Conservation (phyloP, 2,329 filamentous ascomycete genomes). For the Fusarium illudens region DNA sequence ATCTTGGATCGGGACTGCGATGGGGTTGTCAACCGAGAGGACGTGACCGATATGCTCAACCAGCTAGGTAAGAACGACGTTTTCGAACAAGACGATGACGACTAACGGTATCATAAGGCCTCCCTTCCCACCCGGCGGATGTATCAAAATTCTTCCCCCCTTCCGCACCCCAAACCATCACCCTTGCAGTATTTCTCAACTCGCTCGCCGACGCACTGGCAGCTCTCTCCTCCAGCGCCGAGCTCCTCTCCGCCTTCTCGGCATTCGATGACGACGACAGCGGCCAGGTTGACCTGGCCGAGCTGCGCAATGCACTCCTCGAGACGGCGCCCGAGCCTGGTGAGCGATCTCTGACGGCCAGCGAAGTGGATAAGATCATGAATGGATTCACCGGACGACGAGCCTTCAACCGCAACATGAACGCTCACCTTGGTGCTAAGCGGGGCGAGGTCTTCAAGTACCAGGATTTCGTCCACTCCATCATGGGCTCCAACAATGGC, state of each 20-base stretch:
- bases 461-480: constrained; percentile 83
- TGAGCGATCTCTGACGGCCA: constrained; percentile 68
- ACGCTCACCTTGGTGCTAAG: constrained; percentile 62
- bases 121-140: constrained; percentile 75
- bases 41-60: constrained; percentile 86
- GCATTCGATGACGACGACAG: constrained; percentile 97
- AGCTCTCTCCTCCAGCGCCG: constrained; percentile 77
- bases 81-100: neutral
- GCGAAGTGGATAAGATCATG: constrained; percentile 87
- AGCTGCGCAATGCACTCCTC: constrained; percentile 83
- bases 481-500: constrained; percentile 63
- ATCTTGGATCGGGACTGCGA: constrained; percentile 91
- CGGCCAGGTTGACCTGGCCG: constrained; percentile 85
- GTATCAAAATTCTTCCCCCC: constrained; percentile 86
- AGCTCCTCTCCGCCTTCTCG: constrained; percentile 88
- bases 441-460: constrained; percentile 93
- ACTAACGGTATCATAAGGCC: constrained; percentile 59
- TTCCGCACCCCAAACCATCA: constrained; percentile 74
- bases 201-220: constrained; percentile 78
- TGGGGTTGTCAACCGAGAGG: constrained; percentile 80
- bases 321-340: constrained; percentile 82
- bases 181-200: constrained; percentile 86
- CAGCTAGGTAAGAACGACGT: constrained; percentile 71
- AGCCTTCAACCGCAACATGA: constrained; percentile 76
- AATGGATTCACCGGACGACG: constrained; percentile 84